Evolutionary conservation across 768 basidiomycete species (phyloP), one percentile per base, ranked within the genome.

Genomic region (Calocybe cyanea): DNA sequence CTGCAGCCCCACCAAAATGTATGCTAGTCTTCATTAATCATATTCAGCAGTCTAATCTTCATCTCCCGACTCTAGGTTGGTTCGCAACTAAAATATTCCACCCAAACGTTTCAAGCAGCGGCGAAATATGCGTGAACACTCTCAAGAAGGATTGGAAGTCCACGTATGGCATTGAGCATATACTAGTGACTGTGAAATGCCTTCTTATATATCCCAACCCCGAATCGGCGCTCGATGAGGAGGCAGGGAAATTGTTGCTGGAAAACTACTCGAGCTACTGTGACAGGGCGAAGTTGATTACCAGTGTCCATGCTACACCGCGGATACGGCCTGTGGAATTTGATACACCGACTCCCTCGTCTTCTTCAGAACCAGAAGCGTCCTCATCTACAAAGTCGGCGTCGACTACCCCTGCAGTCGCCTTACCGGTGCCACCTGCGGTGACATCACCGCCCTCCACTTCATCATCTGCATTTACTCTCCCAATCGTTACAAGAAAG

Each of bases 71-170:
- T 33, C 9, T 54, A 95, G 93, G 94, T 59, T 85, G 89, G 72
- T 87, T 96, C 54, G 70, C 77, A 11, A 96, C 94, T 40, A 96
- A 95, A 71, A 94, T 98, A 46, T 97, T 97, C 66, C 94, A 97
- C 58, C 94, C 95, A 0, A 98, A 98, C 57, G 92, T 98, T 32
- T 94, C 92, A 0, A 75, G 78, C 25, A 64, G 78, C 0, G 93
- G 93, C 13, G 93, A 96, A 66, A 97, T 97, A 55, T 97, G 93
- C 63, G 93, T 97, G 11, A 95, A 94, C 69, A 97, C 93, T 6
- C 70, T 97, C 19, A 97, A 96, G 76, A 95, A 96, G 64, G 92
- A 95, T 58, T 97, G 94, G 94, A 87, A 92, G 62, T 77, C 88
- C 18, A 78, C 83, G 10, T 94, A 91, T 57, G 94, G 94, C 39